Evolutionary conservation across 1,284 basidiomycete species (phyloP), one percentile per base, ranked within the genome.

Genomic region (Microbotryum saponariae): DNA sequence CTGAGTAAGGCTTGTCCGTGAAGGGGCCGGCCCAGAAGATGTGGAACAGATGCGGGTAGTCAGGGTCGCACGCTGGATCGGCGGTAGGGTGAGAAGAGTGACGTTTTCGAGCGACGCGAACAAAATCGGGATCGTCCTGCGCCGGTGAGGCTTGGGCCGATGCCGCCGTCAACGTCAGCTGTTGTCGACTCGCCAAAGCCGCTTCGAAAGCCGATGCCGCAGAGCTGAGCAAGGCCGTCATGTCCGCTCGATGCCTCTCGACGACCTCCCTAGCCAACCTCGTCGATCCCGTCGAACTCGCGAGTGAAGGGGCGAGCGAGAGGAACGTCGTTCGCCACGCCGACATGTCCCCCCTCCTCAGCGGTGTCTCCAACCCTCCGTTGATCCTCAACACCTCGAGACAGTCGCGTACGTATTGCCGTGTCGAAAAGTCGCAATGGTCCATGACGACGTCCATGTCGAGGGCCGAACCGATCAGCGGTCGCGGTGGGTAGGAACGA

Each of bases 371-470:
- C 81, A 82, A 49, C 1, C 64, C 67, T 12, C 56, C 58, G 42
- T 66, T 68, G 50, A 66, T 84, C 8, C 86, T 79, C 46, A 89
- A 77, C 51, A 86, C 80, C 73, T 89, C 86, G 23, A 88, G 78
- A 69, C 86, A 88, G 71, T 88, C 87, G 54, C 87, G 82, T 18
- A 88, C 86, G 73, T 87, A 87, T 82, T 86, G 71, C 72, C 83
- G 81, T 59, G 82, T 79, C 20, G 83, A 82, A 73, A 91, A 92
- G 76, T 93, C 89, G 74, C 92, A 97, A 68, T 91, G 82, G 46
- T 91, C 85, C 83, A 91, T 85, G 1, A 94, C 79, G 27, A 87
- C 77, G 75, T 97, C 92, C 67, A 97, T 76, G 75, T 97, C 92
- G 14, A 89, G 81, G 20, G 90, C 81, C 60, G 87, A 86, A 20